Evolutionary conservation across 805 yeast species (phyloP).

Genomic region (Ogataea neopini): DNA sequence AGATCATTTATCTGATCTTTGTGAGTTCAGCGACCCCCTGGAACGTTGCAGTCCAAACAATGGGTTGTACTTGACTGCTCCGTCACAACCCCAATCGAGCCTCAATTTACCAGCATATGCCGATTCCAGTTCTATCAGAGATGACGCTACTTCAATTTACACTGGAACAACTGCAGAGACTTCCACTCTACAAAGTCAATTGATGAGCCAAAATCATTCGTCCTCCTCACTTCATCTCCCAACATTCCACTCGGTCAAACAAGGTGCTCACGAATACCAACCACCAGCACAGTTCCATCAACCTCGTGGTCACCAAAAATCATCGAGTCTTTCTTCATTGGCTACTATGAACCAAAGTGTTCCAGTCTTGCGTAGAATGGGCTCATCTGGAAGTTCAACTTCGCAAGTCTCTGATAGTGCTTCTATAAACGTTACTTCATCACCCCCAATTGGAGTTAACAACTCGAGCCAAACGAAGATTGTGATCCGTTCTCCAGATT

Average conservation of each 20-base stretch:
- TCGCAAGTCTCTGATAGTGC: slow-evolving; percentile 17
- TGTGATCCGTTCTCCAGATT: slow-evolving; percentile 21
- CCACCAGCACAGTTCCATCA: not conserved
- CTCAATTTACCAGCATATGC: slow-evolving; percentile 6
- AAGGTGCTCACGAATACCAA: slow-evolving; percentile 1
- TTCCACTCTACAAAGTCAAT: slow-evolving; percentile 9
- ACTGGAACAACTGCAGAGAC: slow-evolving; percentile 1
- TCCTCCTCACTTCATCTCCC: slow-evolving; percentile 29
- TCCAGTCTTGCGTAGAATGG: slow-evolving; percentile 12
- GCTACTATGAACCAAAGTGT: slow-evolving; percentile 9
- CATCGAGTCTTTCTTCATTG: slow-evolving; percentile 18
- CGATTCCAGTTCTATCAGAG: slow-evolving; percentile 13
- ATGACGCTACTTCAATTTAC: slow-evolving; percentile 14
- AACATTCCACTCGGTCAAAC: slow-evolving; percentile 27
- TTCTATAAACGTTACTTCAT: slow-evolving; percentile 15
- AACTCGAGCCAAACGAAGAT: slow-evolving; percentile 14
- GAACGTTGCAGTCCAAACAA: slow-evolving; percentile 51
- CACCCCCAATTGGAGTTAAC: slow-evolving; percentile 13
- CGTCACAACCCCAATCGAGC: slow-evolving; percentile 12
- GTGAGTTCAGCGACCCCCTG: slow-evolving; percentile 45
- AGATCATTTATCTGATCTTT: slow-evolving; percentile 53
- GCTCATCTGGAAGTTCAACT: slow-evolving; percentile 18
- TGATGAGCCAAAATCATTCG: slow-evolving; percentile 14
- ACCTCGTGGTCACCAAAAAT: slow-evolving; percentile 12
- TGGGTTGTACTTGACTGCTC: slow-evolving; percentile 15